Base-by-base conservation (phyloP, 2,329 filamentous ascomycete genomes). In the Aspergillus jensenii region DNA sequence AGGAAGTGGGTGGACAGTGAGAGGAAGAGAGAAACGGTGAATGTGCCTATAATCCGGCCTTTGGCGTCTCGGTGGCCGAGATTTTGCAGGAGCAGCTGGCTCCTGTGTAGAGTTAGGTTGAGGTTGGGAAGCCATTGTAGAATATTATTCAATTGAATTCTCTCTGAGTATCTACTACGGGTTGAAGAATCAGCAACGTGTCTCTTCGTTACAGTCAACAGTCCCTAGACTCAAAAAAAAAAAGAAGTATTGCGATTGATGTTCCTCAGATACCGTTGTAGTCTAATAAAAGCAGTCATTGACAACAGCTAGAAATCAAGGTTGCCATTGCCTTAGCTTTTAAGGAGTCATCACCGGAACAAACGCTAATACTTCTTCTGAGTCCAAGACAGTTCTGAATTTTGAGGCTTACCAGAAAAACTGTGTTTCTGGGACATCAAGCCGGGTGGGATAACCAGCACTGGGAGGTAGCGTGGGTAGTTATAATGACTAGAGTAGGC, bases 261-360 rank as follows among this genome's bases (percentile, higher is more conserved):
- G 75, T 81, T 81, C 83, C 84, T 95, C 90, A 95, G 90, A 95
- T 95, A 95, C 90, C 90, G 90, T 95, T 93, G 90, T 95, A 95
- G 90, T 95, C 90, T 40, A 87, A 85, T 82, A 83, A 80, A 82
- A 74, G 71, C 62, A 58, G 74, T 73, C 79, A 82, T 75, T 63
- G 79, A 76, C 76, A 75, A 74, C 70, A 73, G 77, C 78, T 75
- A 78, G 79, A 81, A 81, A 79, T 80, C 78, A 80, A 78, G 55
- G 73, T 58, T 79, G 77, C 74, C 72, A 68, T 71, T 75, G 75
- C 72, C 78, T 81, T 73, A 75, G 76, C 74, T 71, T 70, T 59
- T 60, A 70, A 74, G 63, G 67, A 70, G 73, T 81, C 78, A 81
- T 81, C 79, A 79, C 67, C 65, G 74, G 73, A 76, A 68, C 66